Conservation (phyloP, 768 basidiomycete genomes). For the Leucocoprinus sp. region DNA sequence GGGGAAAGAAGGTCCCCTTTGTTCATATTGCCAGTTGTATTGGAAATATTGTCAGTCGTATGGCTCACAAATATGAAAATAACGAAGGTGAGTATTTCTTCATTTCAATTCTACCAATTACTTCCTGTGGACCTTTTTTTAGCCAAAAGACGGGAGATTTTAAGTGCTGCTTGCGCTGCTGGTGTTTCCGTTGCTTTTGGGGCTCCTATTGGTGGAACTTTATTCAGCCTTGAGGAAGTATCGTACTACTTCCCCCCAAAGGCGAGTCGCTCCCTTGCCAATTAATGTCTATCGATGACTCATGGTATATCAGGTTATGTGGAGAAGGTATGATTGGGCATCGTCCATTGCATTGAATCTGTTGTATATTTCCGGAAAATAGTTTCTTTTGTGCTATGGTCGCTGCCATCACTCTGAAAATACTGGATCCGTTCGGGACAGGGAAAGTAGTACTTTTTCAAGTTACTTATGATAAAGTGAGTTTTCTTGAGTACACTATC, state of each 20-base stretch:
- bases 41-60: conserved; percentile 87
- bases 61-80: conserved; percentile 82
- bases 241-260: conserved; percentile 97
- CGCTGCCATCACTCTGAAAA: conserved; percentile 87
- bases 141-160: conserved; percentile 91
- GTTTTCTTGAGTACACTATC: conserved; percentile 7
- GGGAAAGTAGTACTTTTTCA: conserved; percentile 91
- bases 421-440: conserved; percentile 92
- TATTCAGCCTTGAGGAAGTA: conserved; percentile 93
- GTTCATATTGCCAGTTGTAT: conserved; percentile 92
- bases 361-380: conserved; percentile 18
- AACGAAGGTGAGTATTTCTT: conserved; percentile 67
- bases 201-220: conserved; percentile 88
- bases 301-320: conserved; percentile 61
- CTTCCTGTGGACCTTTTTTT: background rate
- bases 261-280: conserved; percentile 25
- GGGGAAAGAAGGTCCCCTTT: conserved; percentile 62
- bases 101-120: background rate
- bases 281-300: background rate
- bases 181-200: conserved; percentile 98
- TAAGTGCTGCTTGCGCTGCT: conserved; percentile 94
- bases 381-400: conserved; percentile 99
- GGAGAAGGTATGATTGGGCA: conserved; percentile 63
- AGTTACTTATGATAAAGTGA: conserved; percentile 79
- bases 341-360: conserved; percentile 15